phyloP scores from a whole-genome alignment of 148 eudicot genomes.

The Vaccinium corymbosum region DNA sequence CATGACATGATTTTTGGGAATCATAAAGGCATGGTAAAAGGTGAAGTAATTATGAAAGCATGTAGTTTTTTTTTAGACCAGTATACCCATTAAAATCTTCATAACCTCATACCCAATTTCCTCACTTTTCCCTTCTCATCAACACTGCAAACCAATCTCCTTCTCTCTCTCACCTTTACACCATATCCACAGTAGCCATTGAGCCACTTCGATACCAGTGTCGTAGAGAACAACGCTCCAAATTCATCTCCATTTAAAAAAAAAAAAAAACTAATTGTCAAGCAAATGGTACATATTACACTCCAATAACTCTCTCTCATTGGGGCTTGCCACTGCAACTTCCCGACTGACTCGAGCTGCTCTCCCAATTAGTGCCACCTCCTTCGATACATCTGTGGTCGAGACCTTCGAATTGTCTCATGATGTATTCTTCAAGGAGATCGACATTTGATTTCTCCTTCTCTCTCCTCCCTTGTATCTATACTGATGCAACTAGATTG shows the following conservation, averaged over 20 bases:
- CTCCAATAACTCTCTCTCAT: constrained; percentile 14
- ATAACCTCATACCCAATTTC: too few species aligned
- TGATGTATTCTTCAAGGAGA: constrained; percentile 32
- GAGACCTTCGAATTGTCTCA: constrained; percentile 27
- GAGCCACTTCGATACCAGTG: constrained; percentile 37
- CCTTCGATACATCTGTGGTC: constrained; percentile 33
- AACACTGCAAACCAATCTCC: background rate
- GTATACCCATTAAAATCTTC: too few species aligned
- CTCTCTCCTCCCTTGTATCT: background rate
- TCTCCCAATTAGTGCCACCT: constrained; percentile 31
- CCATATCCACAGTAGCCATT: constrained; percentile 39
- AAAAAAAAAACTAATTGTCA: background rate
- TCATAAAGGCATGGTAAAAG: too few species aligned
- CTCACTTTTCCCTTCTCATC: too few species aligned
- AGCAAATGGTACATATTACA: constrained; percentile 25
- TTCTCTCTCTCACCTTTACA: background rate
- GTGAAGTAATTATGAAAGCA: too few species aligned
- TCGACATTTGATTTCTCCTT: constrained; percentile 18
- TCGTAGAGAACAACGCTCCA: constrained; percentile 25
- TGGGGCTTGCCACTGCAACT: constrained; percentile 30
- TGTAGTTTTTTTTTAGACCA: too few species aligned
- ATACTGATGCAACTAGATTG: background rate
- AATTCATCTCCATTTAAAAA: constrained; percentile 16
- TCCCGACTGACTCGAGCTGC: constrained; percentile 16
- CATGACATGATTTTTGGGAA: too few species aligned